Evolutionary conservation across 2,329 filamentous ascomycete genomes (phyloP), one percentile per base, ranked within the genome.

Genomic region (Penicillium sp.): DNA sequence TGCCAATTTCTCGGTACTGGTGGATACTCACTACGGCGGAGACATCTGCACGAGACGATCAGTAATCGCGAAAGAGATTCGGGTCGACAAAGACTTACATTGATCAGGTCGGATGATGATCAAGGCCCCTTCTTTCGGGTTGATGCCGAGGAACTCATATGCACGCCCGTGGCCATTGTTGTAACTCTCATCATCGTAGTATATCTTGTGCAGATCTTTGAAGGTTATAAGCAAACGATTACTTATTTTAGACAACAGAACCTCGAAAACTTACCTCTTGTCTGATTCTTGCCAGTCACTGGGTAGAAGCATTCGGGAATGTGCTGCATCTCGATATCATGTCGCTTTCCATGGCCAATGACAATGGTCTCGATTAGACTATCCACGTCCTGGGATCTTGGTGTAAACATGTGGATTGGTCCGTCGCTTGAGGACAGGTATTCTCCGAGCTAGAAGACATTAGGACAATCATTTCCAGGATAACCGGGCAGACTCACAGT

Each of bases 71-170:
- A 48, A 20, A 6, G 8, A 42, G 43, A 43, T 33, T 12, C 12
- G 14, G 6, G 2, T 12, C 3, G 2, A 20, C 8, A 20, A 15
- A 14, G 70, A 54, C 51, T 73, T 69, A 83, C 82, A 84, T 72
- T 86, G 84, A 73, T 87, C 85, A 1, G 85, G 85, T 14, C 85
- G 75, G 8, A 86, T 78, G 55, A 87, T 72, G 0, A 83, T 75
- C 4, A 85, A 58, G 0, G 77, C 79, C 0, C 82, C 81, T 29
- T 67, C 54, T 5, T 69, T 59, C 0, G 75, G 67, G 52, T 81
- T 75, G 12, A 87, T 72, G 0, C 82, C 82, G 41, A 85, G 84
- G 8, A 73, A 73, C 47, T 83, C 74, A 59, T 87, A 87, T 1
- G 81, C 81, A 43, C 82, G 76, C 0, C 83, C 83, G 54, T 85